Evolutionary conservation across 2,329 filamentous ascomycete species (phyloP), one percentile per base, ranked within the genome.

Genomic region (Claviceps cyperi): DNA sequence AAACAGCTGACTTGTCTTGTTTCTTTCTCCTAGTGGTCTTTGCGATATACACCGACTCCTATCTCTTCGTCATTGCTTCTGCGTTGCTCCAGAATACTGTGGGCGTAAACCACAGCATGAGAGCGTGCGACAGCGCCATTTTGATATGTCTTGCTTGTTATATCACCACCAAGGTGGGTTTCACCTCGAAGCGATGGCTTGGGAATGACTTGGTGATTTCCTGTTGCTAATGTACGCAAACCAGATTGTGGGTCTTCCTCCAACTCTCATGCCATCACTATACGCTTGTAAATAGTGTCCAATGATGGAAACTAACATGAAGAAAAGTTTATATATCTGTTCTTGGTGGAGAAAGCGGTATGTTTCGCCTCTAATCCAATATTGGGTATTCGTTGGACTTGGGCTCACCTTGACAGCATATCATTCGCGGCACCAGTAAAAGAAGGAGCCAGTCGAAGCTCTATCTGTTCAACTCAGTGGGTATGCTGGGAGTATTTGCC

Each of bases 261-360:
- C 37, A 32, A 32, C 28, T 11, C 28, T 32, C 28, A 32, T 11
- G 14, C 14, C n/a, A 19, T 19, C 7, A 19, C 6, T 19, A 15
- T 35, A 28, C n/a, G 24, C 2, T 35, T 36, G 17, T 3, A n/a
- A 9, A 11, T 19, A 17, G 14, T 9, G 13, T 37, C 9, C 9
- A 19, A 36, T 17, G 2, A 17, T 14, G 11, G 17, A 35, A 32
- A 7, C 32, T 46, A 37, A 46, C 35, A 32, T 21, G 19, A 1
- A 4, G 7, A n/a, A 38, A 44, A 74, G 65, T 63, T 81, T 21
- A 77, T 82, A n/a, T 83, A 83, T 57, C 68, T 78, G 24, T 83
- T 83, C 58, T 66, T 83, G 2, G 78, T 80, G 1, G 80, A 83
- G 59, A 80, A 79, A 62, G 78, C 75, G 43, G 77, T 78, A 22